These are phyloP conservation scores for Botrytis elliptica DNA, from an alignment of 2,329 filamentous ascomycete genomes.

Conservation along the genomic window DNA sequence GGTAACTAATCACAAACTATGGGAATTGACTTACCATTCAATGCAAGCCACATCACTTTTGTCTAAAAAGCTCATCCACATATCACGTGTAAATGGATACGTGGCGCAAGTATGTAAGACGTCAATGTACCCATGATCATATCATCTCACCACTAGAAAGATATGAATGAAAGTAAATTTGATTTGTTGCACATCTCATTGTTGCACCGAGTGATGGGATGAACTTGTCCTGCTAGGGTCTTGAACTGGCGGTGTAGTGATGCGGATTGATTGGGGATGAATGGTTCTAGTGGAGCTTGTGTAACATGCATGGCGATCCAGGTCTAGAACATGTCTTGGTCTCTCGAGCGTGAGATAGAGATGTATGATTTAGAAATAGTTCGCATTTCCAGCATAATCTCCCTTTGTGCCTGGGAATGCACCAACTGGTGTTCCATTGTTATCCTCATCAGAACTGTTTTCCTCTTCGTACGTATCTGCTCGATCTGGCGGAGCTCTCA, in stretches of 20 bases:
- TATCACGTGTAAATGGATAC: constrained; percentile 8
- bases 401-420: constrained; percentile 51
- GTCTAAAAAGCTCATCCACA: background rate
- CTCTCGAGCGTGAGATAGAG: background rate
- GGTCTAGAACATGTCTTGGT: background rate
- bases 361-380: constrained; percentile 31
- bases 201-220: constrained; percentile 19
- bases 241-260: constrained; percentile 7
- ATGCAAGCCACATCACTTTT: constrained; percentile 13
- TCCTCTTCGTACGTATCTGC: constrained; percentile 45
- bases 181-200: constrained; percentile 21
- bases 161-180: background rate
- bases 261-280: constrained; percentile 4
- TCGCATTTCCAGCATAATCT: constrained; percentile 41
- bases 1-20: background rate
- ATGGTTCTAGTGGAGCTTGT: constrained; percentile 8
- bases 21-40: constrained; percentile 1
- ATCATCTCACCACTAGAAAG: constrained; percentile 13
- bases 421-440: constrained; percentile 42
- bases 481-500: constrained; percentile 54
- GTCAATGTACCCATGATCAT: constrained; percentile 14
- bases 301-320: background rate
- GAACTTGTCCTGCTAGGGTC: background rate
- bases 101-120: constrained; percentile 17
- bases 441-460: constrained; percentile 45